A percentile compares a stretch with the other conserved stretches of the same genome.
phyloP scores from a whole-genome alignment of 345 rosid species.

The Brassica nigra region DNA sequence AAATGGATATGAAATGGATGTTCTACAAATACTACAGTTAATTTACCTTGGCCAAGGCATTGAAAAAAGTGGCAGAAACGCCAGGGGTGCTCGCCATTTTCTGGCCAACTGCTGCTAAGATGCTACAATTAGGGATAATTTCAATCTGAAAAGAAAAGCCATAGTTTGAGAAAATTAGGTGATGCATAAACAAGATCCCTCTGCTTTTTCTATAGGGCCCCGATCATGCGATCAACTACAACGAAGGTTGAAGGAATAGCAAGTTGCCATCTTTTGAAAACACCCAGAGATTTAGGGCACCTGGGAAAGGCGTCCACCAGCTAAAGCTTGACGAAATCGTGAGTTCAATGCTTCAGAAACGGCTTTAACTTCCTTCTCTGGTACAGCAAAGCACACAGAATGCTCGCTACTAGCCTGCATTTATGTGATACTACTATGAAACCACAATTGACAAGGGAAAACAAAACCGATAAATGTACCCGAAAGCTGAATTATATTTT shows the following conservation, averaged over 20 bases:
- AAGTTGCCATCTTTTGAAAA: slow-evolving; percentile 2
- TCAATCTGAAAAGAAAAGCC: slow-evolving; percentile 58
- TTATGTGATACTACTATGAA: slow-evolving; percentile 34
- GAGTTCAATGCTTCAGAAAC: slow-evolving; percentile 85
- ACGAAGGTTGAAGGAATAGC: slow-evolving; percentile 7
- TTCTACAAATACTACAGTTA: slow-evolving; percentile 11
- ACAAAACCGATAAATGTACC: slow-evolving; percentile 20
- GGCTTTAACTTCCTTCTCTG: slow-evolving; percentile 92
- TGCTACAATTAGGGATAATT: slow-evolving; percentile 84
- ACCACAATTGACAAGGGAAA: slow-evolving; percentile 12
- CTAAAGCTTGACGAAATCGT: slow-evolving; percentile 79
- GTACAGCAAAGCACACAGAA: slow-evolving; percentile 97
- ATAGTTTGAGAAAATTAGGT: slow-evolving; percentile 29
- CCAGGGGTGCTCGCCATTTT: slow-evolving; percentile 99
- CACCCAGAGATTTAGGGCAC: slow-evolving; percentile 39
- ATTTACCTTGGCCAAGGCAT: slow-evolving; percentile 88
- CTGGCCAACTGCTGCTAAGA: slow-evolving; percentile 96
- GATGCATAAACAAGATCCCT: background rate
- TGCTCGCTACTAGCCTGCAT: slow-evolving; percentile 86
- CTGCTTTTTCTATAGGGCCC: background rate
- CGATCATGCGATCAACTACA: background rate
- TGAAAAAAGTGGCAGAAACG: slow-evolving; percentile 85
- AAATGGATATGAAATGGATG: background rate
- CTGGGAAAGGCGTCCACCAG: slow-evolving; percentile 97
- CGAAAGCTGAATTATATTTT: slow-evolving; percentile 15